Conservation (phyloP, 768 basidiomycete genomes). For the Phanerodontia chrysosporium region DNA sequence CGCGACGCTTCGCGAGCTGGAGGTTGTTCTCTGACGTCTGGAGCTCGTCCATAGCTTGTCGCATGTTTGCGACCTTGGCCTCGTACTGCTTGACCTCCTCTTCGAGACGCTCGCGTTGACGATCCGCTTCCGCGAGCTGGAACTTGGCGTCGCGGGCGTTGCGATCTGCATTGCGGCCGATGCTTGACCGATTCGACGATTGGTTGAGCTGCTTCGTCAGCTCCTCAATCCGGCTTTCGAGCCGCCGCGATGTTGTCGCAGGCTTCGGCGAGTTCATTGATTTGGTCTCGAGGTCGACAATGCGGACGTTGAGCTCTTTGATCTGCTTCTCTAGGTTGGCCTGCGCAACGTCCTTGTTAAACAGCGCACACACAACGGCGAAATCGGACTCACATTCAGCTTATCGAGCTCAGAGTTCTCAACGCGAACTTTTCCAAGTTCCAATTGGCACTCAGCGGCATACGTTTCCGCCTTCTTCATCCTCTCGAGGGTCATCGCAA, state of each 20-base stretch:
- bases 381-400: slow-evolving; percentile 53
- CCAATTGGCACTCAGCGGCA: slow-evolving; percentile 70
- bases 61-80: slow-evolving; percentile 49
- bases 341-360: slow-evolving; percentile 36
- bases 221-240: slow-evolving; percentile 72
- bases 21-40: slow-evolving; percentile 69
- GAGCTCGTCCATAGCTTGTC: slow-evolving; percentile 55
- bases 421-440: slow-evolving; percentile 70
- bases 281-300: slow-evolving; percentile 79
- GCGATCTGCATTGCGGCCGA: slow-evolving; percentile 42
- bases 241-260: slow-evolving; percentile 48
- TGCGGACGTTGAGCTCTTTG: slow-evolving; percentile 78
- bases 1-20: slow-evolving; percentile 67
- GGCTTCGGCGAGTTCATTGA: slow-evolving; percentile 67
- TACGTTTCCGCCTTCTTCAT: slow-evolving; percentile 80
- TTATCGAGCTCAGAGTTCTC: slow-evolving; percentile 81
- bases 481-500: slow-evolving; percentile 64
- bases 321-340: slow-evolving; percentile 80
- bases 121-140: slow-evolving; percentile 58
- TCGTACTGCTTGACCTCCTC: slow-evolving; percentile 63
- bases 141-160: slow-evolving; percentile 47
- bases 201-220: slow-evolving; percentile 56
- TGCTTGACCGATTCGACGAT: slow-evolving; percentile 38
- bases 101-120: slow-evolving; percentile 57
- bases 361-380: background rate